Conservation (phyloP, 257 asterid species). For the Capsicum baccatum region DNA sequence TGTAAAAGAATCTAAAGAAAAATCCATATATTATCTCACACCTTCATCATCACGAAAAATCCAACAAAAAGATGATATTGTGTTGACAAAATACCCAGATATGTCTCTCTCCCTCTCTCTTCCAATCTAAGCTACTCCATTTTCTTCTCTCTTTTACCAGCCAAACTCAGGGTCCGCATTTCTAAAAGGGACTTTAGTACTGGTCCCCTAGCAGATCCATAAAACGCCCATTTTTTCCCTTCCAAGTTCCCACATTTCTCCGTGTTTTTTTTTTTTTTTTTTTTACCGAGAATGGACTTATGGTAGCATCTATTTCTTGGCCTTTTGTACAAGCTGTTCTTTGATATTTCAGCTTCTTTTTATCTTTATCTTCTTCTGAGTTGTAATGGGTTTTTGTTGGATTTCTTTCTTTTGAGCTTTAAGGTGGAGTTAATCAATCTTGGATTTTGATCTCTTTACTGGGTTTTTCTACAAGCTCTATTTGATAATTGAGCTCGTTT, state of each 20-base stretch:
- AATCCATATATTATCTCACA: slow-evolving; percentile 4
- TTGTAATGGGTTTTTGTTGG: too few species aligned
- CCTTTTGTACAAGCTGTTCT: background rate
- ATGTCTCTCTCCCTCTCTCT: slow-evolving; percentile 26
- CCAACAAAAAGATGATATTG: slow-evolving; percentile 18
- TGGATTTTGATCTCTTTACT: background rate
- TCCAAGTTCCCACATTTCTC: background rate
- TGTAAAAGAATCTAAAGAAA: slow-evolving; percentile 20
- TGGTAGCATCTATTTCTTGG: slow-evolving; percentile 27
- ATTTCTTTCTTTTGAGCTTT: too few species aligned
- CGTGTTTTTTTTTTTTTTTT: background rate
- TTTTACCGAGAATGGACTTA: background rate
- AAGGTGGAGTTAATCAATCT: too few species aligned
- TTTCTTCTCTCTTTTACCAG: background rate
- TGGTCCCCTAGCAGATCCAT: slow-evolving; percentile 29
- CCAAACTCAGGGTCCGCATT: background rate
- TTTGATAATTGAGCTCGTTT: too few species aligned
- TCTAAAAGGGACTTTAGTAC: background rate
- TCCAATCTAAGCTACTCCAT: slow-evolving; percentile 16
- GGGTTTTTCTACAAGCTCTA: slow-evolving; percentile 22
- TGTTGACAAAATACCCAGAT: slow-evolving; percentile 24
- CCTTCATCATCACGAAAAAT: slow-evolving; percentile 21
- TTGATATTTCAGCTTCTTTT: background rate
- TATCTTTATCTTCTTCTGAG: background rate
- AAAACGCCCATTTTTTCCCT: slow-evolving; percentile 26